Evolutionary conservation across 1,139 yeast genomes (phyloP).

Genomic region (Taphrina pruni): DNA sequence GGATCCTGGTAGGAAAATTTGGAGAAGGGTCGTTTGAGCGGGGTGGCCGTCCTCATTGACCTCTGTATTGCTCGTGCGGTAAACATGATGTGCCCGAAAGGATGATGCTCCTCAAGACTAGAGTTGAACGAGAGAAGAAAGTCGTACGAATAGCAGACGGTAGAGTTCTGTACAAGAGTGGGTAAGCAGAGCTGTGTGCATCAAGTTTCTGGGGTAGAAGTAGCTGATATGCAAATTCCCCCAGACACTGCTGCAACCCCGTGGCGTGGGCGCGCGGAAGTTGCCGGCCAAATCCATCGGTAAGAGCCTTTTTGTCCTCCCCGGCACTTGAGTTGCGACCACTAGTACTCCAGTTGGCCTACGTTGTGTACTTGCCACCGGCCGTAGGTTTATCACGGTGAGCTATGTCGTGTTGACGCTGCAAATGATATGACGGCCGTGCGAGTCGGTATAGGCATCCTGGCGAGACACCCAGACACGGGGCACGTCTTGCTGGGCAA

Average conservation of each 20-base stretch:
- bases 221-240: neutral
- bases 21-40: constrained; percentile 18
- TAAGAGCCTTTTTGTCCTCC: neutral
- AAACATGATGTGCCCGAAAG: neutral
- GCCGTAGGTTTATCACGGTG: too few relatives aligned
- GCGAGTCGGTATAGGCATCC: constrained; percentile 14
- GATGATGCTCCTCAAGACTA: too few relatives aligned
- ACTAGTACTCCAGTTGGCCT: too few relatives aligned
- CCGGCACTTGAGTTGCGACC: too few relatives aligned
- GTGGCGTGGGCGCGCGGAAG: neutral
- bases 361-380: too few relatives aligned
- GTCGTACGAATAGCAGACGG: too few relatives aligned
- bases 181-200: too few relatives aligned
- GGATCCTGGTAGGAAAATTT: constrained; percentile 49
- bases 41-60: neutral
- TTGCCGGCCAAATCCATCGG: neutral
- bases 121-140: too few relatives aligned
- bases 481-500: constrained; percentile 9
- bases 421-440: neutral
- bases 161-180: too few relatives aligned
- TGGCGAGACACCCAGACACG: constrained; percentile 11
- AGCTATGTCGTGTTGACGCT: too few relatives aligned
- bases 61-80: constrained; percentile 3
- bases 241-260: neutral
- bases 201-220: neutral